These are phyloP conservation scores for Heritiera fomes DNA, from an alignment of 345 rosid genomes.

Conservation along the genomic window DNA sequence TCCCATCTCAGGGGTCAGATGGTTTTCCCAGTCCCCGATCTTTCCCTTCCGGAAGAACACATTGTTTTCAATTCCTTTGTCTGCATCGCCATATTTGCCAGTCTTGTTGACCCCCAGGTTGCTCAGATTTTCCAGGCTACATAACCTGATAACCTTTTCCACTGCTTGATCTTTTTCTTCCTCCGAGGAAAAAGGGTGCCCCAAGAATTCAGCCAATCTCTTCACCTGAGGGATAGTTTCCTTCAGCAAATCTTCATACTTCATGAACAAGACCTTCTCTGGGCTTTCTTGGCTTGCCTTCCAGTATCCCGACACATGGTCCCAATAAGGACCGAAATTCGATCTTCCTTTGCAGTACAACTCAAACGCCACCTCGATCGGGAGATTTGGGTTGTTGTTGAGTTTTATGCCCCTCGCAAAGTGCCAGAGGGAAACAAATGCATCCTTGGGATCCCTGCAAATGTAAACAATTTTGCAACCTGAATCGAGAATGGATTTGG, in stretches of 20 bases:
- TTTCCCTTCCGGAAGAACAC: constrained; percentile 35
- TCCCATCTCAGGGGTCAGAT: constrained; percentile 38
- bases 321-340: constrained; percentile 29
- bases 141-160: constrained; percentile 31
- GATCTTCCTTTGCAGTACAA: constrained; percentile 29
- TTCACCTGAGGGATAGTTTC: constrained; percentile 20
- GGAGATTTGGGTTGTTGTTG: background rate
- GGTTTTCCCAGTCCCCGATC: constrained; percentile 42
- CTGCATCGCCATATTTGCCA: constrained; percentile 13
- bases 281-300: background rate
- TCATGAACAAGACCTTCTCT: constrained; percentile 28
- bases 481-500: constrained; percentile 7
- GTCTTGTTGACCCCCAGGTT: constrained; percentile 39
- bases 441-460: constrained; percentile 34
- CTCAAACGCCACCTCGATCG: constrained; percentile 30
- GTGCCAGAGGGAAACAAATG: constrained; percentile 32
- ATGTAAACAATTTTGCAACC: constrained; percentile 31
- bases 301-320: background rate
- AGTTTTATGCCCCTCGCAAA: background rate
- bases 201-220: constrained; percentile 32
- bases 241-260: constrained; percentile 30
- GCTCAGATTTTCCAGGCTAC: constrained; percentile 19
- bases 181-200: constrained; percentile 17
- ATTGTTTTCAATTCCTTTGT: no score
- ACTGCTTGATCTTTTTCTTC: constrained; percentile 28